phyloP scores from a whole-genome alignment of 805 yeast genomes.

The Candida maris region DNA sequence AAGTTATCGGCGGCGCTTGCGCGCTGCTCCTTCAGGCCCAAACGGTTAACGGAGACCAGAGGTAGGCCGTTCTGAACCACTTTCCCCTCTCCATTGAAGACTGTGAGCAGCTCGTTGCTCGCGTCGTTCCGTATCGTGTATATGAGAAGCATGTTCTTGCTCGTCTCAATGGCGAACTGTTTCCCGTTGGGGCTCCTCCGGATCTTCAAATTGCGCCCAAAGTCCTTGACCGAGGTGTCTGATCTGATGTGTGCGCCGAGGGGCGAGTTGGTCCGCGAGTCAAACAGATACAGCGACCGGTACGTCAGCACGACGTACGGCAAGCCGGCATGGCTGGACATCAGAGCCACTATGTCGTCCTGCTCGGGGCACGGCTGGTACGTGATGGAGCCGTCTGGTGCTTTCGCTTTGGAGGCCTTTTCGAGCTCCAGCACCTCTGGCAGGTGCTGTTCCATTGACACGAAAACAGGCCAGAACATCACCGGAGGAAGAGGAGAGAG shows the following conservation, averaged over 20 bases:
- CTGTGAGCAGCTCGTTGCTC: slow-evolving; percentile 29
- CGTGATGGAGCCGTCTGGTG: slow-evolving; percentile 5
- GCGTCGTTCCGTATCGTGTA: slow-evolving; percentile 36
- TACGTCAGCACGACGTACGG: slow-evolving; percentile 35
- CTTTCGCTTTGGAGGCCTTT: slow-evolving; percentile 9
- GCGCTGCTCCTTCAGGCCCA: slow-evolving; percentile 8
- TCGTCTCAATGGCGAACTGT: slow-evolving; percentile 40
- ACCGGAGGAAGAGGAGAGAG: no score
- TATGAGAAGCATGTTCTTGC: slow-evolving; percentile 37
- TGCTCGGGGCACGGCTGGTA: slow-evolving; percentile 25
- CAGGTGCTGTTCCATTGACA: slow-evolving; percentile 20
- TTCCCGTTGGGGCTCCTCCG: slow-evolving; percentile 35
- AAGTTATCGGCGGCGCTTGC: slow-evolving; percentile 13
- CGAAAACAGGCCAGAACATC: slow-evolving; percentile 34
- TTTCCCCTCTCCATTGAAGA: slow-evolving; percentile 28
- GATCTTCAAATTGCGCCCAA: slow-evolving; percentile 44
- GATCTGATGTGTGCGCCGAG: slow-evolving; percentile 46
- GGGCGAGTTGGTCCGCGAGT: slow-evolving; percentile 42
- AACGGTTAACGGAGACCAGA: slow-evolving; percentile 6
- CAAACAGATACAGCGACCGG: slow-evolving; percentile 37
- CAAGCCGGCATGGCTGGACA: slow-evolving; percentile 20
- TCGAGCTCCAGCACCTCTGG: slow-evolving; percentile 26
- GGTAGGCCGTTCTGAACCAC: slow-evolving; percentile 35
- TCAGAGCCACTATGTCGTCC: slow-evolving; percentile 32
- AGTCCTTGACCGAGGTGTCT: slow-evolving; percentile 38